Conservation (phyloP, 805 yeast genomes). For the Lachancea sp. region DNA sequence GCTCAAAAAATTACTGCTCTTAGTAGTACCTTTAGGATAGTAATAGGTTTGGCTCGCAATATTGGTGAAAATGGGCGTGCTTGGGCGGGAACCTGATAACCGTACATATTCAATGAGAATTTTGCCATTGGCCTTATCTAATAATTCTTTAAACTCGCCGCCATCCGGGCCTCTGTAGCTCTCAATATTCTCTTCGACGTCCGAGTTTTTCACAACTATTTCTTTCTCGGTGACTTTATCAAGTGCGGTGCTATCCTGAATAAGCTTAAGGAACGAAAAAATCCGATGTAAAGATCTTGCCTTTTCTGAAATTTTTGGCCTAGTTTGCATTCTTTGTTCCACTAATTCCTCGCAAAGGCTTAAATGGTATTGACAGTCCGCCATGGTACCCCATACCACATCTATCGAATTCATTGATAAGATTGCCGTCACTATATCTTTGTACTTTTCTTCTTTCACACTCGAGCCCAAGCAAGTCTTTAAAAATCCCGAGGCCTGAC, state of each 20-base stretch:
- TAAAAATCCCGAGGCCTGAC: constrained; percentile 67
- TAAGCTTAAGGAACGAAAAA: constrained; percentile 63
- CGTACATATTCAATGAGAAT: constrained; percentile 39
- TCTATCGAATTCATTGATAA: constrained; percentile 84
- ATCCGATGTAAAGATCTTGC: constrained; percentile 74
- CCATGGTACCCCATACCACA: constrained; percentile 87
- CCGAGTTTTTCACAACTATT: constrained; percentile 22
- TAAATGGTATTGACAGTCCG: constrained; percentile 70
- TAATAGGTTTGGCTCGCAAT: constrained; percentile 36
- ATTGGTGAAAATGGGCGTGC: constrained; percentile 39
- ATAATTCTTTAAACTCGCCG: constrained; percentile 25
- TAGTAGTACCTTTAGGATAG: constrained; percentile 34
- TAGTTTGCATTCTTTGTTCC: constrained; percentile 55
- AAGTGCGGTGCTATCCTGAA: constrained; percentile 64
- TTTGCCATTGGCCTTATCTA: constrained; percentile 42
- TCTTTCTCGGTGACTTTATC: constrained; percentile 25
- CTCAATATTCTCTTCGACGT: constrained; percentile 4
- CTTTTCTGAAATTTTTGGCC: constrained; percentile 64
- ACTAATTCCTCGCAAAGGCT: constrained; percentile 73
- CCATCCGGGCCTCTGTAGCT: constrained; percentile 8
- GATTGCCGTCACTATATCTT: constrained; percentile 76
- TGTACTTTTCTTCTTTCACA: constrained; percentile 58
- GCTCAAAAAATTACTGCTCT: constrained; percentile 53
- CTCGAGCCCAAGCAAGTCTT: constrained; percentile 50
- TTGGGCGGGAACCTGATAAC: constrained; percentile 15